Evolutionary conservation across 2,329 filamentous ascomycete species (phyloP).

Genomic region (Microascus cirrosus): DNA sequence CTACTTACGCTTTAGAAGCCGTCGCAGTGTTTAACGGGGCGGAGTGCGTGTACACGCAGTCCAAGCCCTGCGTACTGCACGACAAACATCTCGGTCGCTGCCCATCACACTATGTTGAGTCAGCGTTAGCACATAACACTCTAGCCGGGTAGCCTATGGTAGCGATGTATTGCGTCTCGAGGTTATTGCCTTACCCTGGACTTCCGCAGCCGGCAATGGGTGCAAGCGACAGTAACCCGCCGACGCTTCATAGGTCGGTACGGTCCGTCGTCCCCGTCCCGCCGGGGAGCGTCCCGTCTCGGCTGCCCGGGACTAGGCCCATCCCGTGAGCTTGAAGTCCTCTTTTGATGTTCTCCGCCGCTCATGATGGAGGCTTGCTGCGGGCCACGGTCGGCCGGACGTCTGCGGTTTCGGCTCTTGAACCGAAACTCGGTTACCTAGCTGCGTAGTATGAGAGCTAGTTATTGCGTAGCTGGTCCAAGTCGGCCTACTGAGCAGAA

Average conservation of each 20-base stretch:
- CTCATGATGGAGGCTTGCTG: too few species aligned
- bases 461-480: too few species aligned
- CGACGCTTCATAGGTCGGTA: neutral
- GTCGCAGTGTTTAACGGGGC: constrained; percentile 1
- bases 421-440: too few species aligned
- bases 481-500: too few species aligned
- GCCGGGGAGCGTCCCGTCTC: too few species aligned
- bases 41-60: neutral
- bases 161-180: too few species aligned
- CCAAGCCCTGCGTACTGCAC: neutral
- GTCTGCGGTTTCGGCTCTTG: too few species aligned
- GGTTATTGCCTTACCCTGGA: constrained; percentile 1
- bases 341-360: too few species aligned
- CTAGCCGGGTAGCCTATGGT: neutral
- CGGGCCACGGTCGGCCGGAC: too few species aligned
- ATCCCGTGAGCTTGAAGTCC: too few species aligned
- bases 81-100: neutral
- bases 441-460: too few species aligned
- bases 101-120: neutral
- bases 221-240: neutral
- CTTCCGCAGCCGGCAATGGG: neutral
- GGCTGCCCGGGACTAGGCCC: too few species aligned
- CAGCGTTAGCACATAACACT: neutral
- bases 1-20: neutral
- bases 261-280: neutral